Conservation (phyloP, 768 basidiomycete species). For the Strobilomyces confusus region DNA sequence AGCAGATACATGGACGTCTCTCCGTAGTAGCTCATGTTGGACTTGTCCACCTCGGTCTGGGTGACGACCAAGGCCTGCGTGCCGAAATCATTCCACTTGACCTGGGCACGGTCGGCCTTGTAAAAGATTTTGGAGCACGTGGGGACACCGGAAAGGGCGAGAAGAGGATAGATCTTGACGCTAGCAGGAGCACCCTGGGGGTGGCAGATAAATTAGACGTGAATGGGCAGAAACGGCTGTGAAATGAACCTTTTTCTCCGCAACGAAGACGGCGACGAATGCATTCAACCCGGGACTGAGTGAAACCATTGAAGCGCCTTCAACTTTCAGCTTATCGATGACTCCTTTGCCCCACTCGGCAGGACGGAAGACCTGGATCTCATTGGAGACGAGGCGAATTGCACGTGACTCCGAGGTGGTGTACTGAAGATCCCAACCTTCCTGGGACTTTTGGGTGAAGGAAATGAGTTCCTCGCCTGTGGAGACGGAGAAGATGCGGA, state of each 20-base stretch:
- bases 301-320: slow-evolving; percentile 72
- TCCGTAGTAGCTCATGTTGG: slow-evolving; percentile 97
- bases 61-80: slow-evolving; percentile 90
- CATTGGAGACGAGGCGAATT: slow-evolving; percentile 70
- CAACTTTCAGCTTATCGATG: slow-evolving; percentile 76
- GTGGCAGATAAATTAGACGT: not conserved
- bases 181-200: slow-evolving; percentile 79
- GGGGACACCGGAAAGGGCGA: slow-evolving; percentile 55
- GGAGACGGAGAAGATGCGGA: slow-evolving; percentile 82
- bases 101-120: slow-evolving; percentile 88
- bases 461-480: slow-evolving; percentile 83
- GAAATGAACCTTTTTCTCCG: slow-evolving; percentile 78
- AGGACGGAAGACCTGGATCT: slow-evolving; percentile 82
- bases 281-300: slow-evolving; percentile 85
- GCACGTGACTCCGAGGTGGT: slow-evolving; percentile 88
- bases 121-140: slow-evolving; percentile 90
- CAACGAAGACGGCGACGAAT: slow-evolving; percentile 86
- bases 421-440: slow-evolving; percentile 90
- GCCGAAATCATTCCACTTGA: slow-evolving; percentile 96
- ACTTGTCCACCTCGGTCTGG: slow-evolving; percentile 95
- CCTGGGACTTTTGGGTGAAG: slow-evolving; percentile 88
- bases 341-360: slow-evolving; percentile 77
- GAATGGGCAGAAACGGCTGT: not conserved
- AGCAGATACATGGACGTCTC: slow-evolving; percentile 94
- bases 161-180: slow-evolving; percentile 78